Evolutionary conservation across 1,284 basidiomycete genomes (phyloP).

Genomic region (Cryptococcus depauperatus): DNA sequence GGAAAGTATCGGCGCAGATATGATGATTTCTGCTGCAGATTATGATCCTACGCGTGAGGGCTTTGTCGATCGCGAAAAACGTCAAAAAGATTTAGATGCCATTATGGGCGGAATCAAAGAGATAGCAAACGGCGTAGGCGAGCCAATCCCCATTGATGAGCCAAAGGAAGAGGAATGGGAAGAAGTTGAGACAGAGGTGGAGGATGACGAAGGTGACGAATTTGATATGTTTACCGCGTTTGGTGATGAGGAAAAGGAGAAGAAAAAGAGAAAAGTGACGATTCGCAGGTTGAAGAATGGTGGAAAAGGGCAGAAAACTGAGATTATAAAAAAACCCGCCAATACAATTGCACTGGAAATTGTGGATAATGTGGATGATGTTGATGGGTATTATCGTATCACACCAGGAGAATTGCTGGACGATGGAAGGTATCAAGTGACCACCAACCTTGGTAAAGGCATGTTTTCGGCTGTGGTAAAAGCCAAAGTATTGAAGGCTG

Average conservation of each 20-base stretch:
- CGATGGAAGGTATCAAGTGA: conserved; percentile 86
- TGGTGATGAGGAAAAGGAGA: conserved; percentile 51
- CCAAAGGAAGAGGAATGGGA: conserved; percentile 47
- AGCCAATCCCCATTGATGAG: conserved; percentile 36
- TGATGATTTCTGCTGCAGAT: conserved; percentile 80
- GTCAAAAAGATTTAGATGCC: conserved; percentile 37
- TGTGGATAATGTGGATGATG: conserved; percentile 57
- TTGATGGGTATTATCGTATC: conserved; percentile 92
- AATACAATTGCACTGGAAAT: conserved; percentile 50
- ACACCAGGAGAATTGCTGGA: conserved; percentile 94
- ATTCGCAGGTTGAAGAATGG: conserved; percentile 47
- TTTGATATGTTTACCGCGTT: conserved; percentile 85
- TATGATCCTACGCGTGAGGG: conserved; percentile 83
- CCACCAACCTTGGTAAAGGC: conserved; percentile 87
- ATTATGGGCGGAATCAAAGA: conserved; percentile 8
- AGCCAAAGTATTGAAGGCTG: conserved; percentile 71
- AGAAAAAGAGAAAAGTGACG: conserved; percentile 48
- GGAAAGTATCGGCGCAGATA: conserved; percentile 48
- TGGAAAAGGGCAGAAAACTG: conserved; percentile 59
- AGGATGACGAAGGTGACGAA: conserved; percentile 57
- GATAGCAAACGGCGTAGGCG: conserved; percentile 43
- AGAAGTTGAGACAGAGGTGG: conserved; percentile 54
- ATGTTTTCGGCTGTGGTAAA: conserved; percentile 98
- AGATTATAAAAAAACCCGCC: conserved; percentile 57
- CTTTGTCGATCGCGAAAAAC: conserved; percentile 66